phyloP scores from a whole-genome alignment of 345 rosid species.

The Populus ilicifolia region DNA sequence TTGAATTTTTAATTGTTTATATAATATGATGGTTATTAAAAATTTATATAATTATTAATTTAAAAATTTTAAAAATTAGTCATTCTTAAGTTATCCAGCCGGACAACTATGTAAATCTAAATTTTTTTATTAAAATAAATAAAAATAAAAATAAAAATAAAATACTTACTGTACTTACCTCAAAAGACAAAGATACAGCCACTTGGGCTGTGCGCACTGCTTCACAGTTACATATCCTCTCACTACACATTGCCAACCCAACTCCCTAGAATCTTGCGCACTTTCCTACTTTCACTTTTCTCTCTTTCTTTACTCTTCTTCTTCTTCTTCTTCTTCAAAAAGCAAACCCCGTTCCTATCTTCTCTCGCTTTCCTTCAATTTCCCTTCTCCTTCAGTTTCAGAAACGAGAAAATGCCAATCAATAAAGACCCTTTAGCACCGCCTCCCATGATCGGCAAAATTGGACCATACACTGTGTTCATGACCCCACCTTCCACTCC shows the following conservation, averaged over 20 bases:
- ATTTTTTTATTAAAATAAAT: too few species aligned
- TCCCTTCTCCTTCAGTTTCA: neutral
- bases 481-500: constrained; percentile 97
- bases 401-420: constrained; percentile 56
- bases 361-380: neutral
- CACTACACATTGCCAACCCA: neutral
- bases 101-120: too few species aligned
- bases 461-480: constrained; percentile 98
- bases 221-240: constrained; percentile 11
- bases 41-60: too few species aligned
- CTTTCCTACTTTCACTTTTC: neutral
- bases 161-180: neutral
- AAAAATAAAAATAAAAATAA: neutral
- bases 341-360: neutral
- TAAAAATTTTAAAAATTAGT: too few species aligned
- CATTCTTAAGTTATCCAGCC: too few species aligned
- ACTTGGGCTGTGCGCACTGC: constrained; percentile 20
- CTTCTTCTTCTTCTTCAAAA: neutral
- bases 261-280: neutral
- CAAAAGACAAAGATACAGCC: constrained; percentile 17
- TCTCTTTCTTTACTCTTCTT: neutral
- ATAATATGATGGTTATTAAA: too few species aligned
- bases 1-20: too few species aligned
- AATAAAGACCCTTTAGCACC: constrained; percentile 64
- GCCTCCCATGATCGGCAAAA: constrained; percentile 89